Base-by-base conservation (phyloP, 306 rosid species). In the Gynostemma pentaphyllum region DNA sequence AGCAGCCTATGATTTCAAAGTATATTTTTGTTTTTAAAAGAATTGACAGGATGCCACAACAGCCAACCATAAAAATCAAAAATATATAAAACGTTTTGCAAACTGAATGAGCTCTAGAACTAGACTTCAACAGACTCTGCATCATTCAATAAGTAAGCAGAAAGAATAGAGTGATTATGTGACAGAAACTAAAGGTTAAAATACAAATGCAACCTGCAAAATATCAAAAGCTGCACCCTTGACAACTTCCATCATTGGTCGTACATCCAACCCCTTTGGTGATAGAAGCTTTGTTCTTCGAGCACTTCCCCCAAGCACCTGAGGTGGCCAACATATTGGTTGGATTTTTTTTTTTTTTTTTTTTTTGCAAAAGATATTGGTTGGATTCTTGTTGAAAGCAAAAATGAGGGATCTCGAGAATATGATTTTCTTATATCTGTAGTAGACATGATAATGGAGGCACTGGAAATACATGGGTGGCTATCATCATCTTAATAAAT, bases 171-270 rank as follows among this genome's bases (percentile, higher is more conserved):
- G n/a, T 55, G 39, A 57, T 56, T 21, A 51, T 24, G 18, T 57
- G 45, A 39, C 28, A 75, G 68, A 46, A 66, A 24, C 36, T 67
- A 55, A 26, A 7, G 24, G 27, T 44, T 42, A 22, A 60, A 15
- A 22, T 37, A 21, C 68, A 7, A 44, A 24, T n/a, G 39, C 52
- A 46, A 92, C 96, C 94, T 92, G 96, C 63, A 92, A 63, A 75
- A 88, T 92, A 67, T 84, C 95, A 73, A 92, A 92, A 70, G 95
- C 88, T 57, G 99, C 94, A 72, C 95, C 95, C 81, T 92, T 92
- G 62, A 86, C 99, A 47, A 88, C 96, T 79, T 88, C 99, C 99
- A 92, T 92, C 99, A 92, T 88, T 5, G 95, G 96, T n/a, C 95
- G 86, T 21, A 92, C 99, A 79, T 92, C 95, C 96, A 86, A 82